A percentile compares a stretch with the other conserved stretches of the same genome.
phyloP scores from a whole-genome alignment of 495 filamentous ascomycete genomes.

The Penicillium subrubescens region DNA sequence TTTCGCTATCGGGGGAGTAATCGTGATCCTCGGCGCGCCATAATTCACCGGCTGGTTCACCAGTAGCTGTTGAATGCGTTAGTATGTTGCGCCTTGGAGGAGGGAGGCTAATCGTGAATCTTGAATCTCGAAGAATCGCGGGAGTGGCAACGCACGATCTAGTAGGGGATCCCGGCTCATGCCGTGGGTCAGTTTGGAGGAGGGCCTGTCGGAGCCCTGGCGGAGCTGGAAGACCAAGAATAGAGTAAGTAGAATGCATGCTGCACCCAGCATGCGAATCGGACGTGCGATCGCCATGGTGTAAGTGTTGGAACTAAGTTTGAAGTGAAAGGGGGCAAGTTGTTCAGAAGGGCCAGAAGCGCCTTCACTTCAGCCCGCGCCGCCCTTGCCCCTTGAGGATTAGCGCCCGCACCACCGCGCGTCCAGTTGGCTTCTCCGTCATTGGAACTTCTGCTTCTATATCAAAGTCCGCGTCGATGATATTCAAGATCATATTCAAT shows the following conservation, averaged over 20 bases:
- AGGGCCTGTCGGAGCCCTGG: slow-evolving; percentile 44
- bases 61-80: slow-evolving; percentile 58
- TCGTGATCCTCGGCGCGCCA: slow-evolving; percentile 65
- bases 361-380: slow-evolving; percentile 12
- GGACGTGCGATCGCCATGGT: slow-evolving; percentile 81
- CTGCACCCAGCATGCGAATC: slow-evolving; percentile 74
- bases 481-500: neutral
- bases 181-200: slow-evolving; percentile 43
- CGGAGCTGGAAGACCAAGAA: slow-evolving; percentile 76
- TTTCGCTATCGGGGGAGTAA: slow-evolving; percentile 71
- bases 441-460: neutral
- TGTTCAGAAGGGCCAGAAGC: neutral
- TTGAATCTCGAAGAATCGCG: slow-evolving; percentile 5
- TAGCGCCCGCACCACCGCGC: slow-evolving; percentile 30
- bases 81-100: slow-evolving; percentile 10
- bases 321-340: slow-evolving; percentile 22
- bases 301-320: slow-evolving; percentile 15
- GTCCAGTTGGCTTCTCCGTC: slow-evolving; percentile 19
- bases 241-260: slow-evolving; percentile 67
- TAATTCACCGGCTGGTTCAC: slow-evolving; percentile 77
- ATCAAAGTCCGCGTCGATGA: neutral
- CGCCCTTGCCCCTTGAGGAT: slow-evolving; percentile 29
- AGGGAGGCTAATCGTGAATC: neutral
- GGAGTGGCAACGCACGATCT: slow-evolving; percentile 63
- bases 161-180: slow-evolving; percentile 77